A percentile compares a stretch with the other conserved stretches of the same genome.
phyloP scores from a whole-genome alignment of 2,329 filamentous ascomycete genomes.

The Penicillium hesseltinei region DNA sequence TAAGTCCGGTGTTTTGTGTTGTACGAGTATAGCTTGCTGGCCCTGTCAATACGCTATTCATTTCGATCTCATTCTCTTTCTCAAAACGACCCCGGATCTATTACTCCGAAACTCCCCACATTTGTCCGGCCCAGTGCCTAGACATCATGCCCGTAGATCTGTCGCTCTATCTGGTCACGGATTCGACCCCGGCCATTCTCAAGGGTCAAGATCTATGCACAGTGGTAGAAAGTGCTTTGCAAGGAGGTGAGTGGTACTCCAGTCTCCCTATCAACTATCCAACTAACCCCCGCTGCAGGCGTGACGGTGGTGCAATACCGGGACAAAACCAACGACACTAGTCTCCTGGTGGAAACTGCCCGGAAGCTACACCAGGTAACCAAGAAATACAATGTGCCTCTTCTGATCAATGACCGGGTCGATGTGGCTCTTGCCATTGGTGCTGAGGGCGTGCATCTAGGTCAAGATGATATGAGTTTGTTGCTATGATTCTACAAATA shows the following conservation, averaged over 20 bases:
- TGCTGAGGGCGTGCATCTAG: constrained; percentile 90
- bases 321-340: constrained; percentile 80
- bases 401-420: constrained; percentile 90
- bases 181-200: constrained; percentile 83
- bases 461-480: constrained; percentile 86
- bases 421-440: constrained; percentile 83
- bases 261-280: constrained; percentile 4
- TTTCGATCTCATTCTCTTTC: not conserved
- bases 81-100: not conserved
- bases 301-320: constrained; percentile 86
- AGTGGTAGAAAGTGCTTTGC: constrained; percentile 72
- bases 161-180: constrained; percentile 85
- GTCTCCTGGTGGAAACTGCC: constrained; percentile 67
- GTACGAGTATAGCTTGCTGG: not conserved
- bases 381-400: constrained; percentile 64
- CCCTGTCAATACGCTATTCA: not conserved
- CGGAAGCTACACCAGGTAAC: constrained; percentile 70
- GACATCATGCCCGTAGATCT: constrained; percentile 61
- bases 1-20: not conserved
- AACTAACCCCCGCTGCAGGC: constrained; percentile 41
- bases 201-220: constrained; percentile 66
- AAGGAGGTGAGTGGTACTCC: constrained; percentile 57
- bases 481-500: constrained; percentile 9
- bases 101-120: not conserved
- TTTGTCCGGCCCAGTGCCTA: not conserved